phyloP scores from a whole-genome alignment of 179 eudicot genomes.

The Gypsophila paniculata region DNA sequence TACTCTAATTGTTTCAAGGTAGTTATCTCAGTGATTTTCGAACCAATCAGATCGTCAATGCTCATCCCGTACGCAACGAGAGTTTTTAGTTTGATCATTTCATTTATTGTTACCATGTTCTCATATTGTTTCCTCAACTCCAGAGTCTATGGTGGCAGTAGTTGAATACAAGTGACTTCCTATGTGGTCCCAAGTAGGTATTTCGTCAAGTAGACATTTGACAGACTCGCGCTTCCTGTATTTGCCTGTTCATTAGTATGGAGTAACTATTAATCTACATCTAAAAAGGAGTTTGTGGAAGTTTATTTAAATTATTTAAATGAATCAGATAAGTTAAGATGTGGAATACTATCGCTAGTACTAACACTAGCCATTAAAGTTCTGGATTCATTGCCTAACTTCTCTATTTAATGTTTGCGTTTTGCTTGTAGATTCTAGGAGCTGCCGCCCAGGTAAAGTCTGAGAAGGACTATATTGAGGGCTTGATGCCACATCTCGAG shows the following conservation, averaged over 20 bases:
- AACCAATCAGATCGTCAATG: no score
- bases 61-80: no score
- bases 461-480: conserved; percentile 77
- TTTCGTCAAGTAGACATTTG: no score
- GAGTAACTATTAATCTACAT: not conserved
- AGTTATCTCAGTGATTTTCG: no score
- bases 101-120: no score
- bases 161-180: no score
- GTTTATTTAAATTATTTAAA: not conserved
- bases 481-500: conserved; percentile 64
- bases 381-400: conserved; percentile 17
- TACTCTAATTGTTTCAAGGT: no score
- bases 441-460: conserved; percentile 78
- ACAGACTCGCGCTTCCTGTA: not conserved
- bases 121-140: no score
- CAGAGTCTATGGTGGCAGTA: no score
- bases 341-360: not conserved
- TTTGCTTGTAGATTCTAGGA: conserved; percentile 55
- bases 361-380: no score
- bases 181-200: no score
- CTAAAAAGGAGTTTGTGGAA: not conserved
- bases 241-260: not conserved
- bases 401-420: conserved; percentile 9
- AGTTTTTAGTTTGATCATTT: no score
- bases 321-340: not conserved